A percentile compares a stretch with the other conserved stretches of the same genome.
Evolutionary conservation across 495 filamentous ascomycete genomes (phyloP).

Genomic region (Gamarada debralockiae): DNA sequence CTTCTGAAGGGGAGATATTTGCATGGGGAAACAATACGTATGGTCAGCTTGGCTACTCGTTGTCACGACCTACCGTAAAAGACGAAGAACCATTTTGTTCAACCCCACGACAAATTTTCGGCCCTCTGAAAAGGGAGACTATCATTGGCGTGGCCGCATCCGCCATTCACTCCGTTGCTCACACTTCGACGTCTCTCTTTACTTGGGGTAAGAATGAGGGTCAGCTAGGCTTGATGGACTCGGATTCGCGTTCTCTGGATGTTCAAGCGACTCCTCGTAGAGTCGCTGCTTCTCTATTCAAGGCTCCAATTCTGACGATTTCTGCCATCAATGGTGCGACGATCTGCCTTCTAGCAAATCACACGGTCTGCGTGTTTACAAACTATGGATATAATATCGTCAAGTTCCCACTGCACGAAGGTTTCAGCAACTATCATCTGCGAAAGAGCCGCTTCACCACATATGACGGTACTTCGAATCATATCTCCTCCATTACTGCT

Average conservation of each 20-base stretch:
- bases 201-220: conserved; percentile 97
- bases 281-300: conserved; percentile 83
- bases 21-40: conserved; percentile 90
- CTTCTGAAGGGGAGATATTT: conserved; percentile 76
- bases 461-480: conserved; percentile 56
- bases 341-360: conserved; percentile 76
- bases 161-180: conserved; percentile 83
- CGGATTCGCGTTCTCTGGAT: conserved; percentile 86
- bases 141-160: conserved; percentile 87
- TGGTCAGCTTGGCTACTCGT: conserved; percentile 80
- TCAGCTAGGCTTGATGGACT: conserved; percentile 90
- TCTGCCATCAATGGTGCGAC: conserved; percentile 91
- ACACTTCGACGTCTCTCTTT: conserved; percentile 76
- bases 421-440: conserved; percentile 63
- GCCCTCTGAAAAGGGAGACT: conserved; percentile 79
- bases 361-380: conserved; percentile 88
- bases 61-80: conserved; percentile 50
- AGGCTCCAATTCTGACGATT: conserved; percentile 68
- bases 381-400: conserved; percentile 90
- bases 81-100: conserved; percentile 79
- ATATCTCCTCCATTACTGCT: conserved; percentile 69
- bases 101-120: conserved; percentile 84
- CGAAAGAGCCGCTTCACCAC: conserved; percentile 49
- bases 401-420: conserved; percentile 67
- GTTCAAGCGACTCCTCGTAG: conserved; percentile 76